Conservation (phyloP, 2,329 filamentous ascomycete genomes). For the Fusarium burgessii region DNA sequence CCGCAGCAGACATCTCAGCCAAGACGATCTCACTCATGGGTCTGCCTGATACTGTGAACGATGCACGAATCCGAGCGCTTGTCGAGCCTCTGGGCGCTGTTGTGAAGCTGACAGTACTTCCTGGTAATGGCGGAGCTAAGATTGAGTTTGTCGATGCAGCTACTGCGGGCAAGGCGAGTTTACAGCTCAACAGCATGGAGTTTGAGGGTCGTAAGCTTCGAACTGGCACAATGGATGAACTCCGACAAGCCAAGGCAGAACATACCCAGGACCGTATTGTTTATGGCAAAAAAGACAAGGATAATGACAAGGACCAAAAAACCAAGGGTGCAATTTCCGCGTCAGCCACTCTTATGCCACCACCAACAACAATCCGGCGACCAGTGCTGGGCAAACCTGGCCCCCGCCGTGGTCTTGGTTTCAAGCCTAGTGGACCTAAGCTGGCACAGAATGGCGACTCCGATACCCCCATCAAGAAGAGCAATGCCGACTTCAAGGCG, state of each 20-base stretch:
- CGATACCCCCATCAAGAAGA: slow-evolving; percentile 57
- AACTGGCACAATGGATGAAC: slow-evolving; percentile 65
- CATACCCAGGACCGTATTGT: slow-evolving; percentile 47
- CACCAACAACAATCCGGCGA: slow-evolving; percentile 57
- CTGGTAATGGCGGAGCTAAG: slow-evolving; percentile 85
- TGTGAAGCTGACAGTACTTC: slow-evolving; percentile 81
- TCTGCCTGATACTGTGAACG: slow-evolving; percentile 92
- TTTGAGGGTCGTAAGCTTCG: slow-evolving; percentile 67
- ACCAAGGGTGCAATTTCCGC: slow-evolving; percentile 16
- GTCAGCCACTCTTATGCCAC: slow-evolving; percentile 56
- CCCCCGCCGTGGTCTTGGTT: slow-evolving; percentile 59
- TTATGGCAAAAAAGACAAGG: slow-evolving; percentile 47
- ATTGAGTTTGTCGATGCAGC: slow-evolving; percentile 81
- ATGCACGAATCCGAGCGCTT: slow-evolving; percentile 80
- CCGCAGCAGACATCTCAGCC: slow-evolving; percentile 65
- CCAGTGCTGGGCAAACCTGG: slow-evolving; percentile 56
- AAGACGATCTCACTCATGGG: slow-evolving; percentile 86
- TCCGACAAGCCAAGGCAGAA: slow-evolving; percentile 64
- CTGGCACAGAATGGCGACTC: slow-evolving; percentile 33
- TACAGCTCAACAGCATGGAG: slow-evolving; percentile 67
- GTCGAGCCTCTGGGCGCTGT: slow-evolving; percentile 78
- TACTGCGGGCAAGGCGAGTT: slow-evolving; percentile 77
- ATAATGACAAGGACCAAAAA: slow-evolving; percentile 47
- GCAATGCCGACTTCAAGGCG: slow-evolving; percentile 70
- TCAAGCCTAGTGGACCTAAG: slow-evolving; percentile 48